Evolutionary conservation across 441 rosid species (phyloP), one percentile per base, ranked within the genome.

Genomic region (Daphne laureola): DNA sequence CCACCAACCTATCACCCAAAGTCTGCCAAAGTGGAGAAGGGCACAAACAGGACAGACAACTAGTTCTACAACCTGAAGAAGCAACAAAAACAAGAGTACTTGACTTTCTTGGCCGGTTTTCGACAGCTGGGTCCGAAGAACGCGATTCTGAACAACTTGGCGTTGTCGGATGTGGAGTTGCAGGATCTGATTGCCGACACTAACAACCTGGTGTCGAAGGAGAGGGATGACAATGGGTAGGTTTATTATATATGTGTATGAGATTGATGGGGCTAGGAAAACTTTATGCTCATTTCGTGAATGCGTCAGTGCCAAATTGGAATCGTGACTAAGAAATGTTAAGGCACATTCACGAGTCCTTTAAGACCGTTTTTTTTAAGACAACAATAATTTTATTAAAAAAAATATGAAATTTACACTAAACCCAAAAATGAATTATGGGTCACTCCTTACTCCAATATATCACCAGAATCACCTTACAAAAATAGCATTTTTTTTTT

Each of bases 21-120:
- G n/a, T n/a, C n/a, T n/a, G n/a, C 98, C 17, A 91, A 91, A 53
- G 91, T 91, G 7, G 95, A 91, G 75, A 91, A 91, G 65, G 98
- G 96, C n/a, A 88, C 96, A 8, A 88, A 88, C 49, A 93, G 96
- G 27, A 91, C 95, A 0, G 93, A 91, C 72, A 88, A 95, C 64
- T 96, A 91, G 64, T 84, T 87, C 70, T 91, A 80, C 67, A 91
- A 86, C 54, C 98, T 95, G 0, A 91, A 82, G 72, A 91, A 91
- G 82, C 79, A 42, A 61, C 70, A 78, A 3, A 91, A 86, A 73
- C 79, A 77, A 49, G 95, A 88, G 74, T 88, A 91, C 74, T 67
- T 91, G 44, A 91, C 95, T 7, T 91, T 43, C 77, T 72, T 88
- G 12, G 67, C 96, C 4, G 95, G 96, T 8, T 76, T 79, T 69